Conservation (phyloP, 2,329 filamentous ascomycete genomes). For the Aspergillus melleus region DNA sequence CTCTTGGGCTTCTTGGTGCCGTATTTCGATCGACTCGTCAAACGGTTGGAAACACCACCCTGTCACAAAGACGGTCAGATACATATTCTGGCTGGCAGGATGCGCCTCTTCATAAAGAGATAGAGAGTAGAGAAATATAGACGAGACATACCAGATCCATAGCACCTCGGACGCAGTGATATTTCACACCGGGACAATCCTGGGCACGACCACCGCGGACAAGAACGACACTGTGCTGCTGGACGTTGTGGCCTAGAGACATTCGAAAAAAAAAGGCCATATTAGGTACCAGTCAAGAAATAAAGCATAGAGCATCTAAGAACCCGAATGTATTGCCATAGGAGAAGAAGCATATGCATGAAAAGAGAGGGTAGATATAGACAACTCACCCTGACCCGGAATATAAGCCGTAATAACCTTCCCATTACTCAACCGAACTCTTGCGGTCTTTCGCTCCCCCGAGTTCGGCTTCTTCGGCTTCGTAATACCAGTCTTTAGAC, state of each 20-base stretch:
- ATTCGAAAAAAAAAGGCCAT: too few species aligned
- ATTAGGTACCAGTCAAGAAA: conserved; percentile 4
- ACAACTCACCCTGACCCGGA: conserved; percentile 73
- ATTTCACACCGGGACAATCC: conserved; percentile 98
- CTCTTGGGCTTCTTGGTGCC: conserved; percentile 98
- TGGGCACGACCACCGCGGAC: conserved; percentile 91
- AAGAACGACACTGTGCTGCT: conserved; percentile 96
- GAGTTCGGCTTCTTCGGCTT: conserved; percentile 99
- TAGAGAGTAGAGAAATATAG: background rate
- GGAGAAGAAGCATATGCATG: too few species aligned
- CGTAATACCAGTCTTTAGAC: conserved; percentile 87
- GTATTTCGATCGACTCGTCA: conserved; percentile 89
- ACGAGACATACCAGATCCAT: conserved; percentile 79
- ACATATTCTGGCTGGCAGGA: background rate
- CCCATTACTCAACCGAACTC: conserved; percentile 83
- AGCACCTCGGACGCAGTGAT: conserved; percentile 87
- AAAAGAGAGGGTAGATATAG: background rate
- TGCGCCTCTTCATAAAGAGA: background rate
- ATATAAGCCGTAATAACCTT: conserved; percentile 91
- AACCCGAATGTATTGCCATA: too few species aligned
- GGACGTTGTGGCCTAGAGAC: conserved; percentile 79
- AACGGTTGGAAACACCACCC: conserved; percentile 86
- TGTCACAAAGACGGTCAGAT: conserved; percentile 43
- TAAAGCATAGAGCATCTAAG: background rate
- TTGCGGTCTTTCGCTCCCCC: conserved; percentile 91